These are phyloP conservation scores for Saccharomycopsis sp. DNA, from an alignment of 805 yeast genomes.

Conservation along the genomic window DNA sequence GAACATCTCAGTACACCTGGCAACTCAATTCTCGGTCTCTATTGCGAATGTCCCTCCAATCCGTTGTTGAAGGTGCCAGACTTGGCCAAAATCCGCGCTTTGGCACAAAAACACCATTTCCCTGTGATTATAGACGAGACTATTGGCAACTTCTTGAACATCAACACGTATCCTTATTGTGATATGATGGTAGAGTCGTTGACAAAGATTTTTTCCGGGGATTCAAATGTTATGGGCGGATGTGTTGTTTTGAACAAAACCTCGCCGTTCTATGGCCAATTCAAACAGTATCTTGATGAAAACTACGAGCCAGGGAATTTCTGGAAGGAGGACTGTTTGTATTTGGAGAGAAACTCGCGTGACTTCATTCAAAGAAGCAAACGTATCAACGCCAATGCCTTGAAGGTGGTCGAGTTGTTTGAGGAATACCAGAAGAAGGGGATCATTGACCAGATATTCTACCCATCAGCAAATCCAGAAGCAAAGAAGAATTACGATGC, in stretches of 20 bases:
- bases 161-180: conserved; percentile 73
- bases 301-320: conserved; percentile 65
- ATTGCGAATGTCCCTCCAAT: conserved; percentile 89
- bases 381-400: conserved; percentile 49
- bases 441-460: conserved; percentile 57
- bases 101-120: conserved; percentile 67
- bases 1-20: conserved; percentile 52
- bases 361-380: conserved; percentile 66
- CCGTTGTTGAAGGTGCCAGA: conserved; percentile 88
- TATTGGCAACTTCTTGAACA: conserved; percentile 82
- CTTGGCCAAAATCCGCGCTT: conserved; percentile 50
- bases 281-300: conserved; percentile 44
- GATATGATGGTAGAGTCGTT: conserved; percentile 83
- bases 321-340: conserved; percentile 94
- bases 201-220: conserved; percentile 91
- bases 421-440: conserved; percentile 34
- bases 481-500: conserved; percentile 63
- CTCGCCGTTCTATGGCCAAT: conserved; percentile 40
- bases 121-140: conserved; percentile 90
- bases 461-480: conserved; percentile 52
- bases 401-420: conserved; percentile 45
- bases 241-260: conserved; percentile 71
- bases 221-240: conserved; percentile 94
- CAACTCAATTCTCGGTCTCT: conserved; percentile 48
- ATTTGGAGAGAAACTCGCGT: conserved; percentile 86